phyloP scores from a whole-genome alignment of 257 asterid species.

The Solanum paucissectum region DNA sequence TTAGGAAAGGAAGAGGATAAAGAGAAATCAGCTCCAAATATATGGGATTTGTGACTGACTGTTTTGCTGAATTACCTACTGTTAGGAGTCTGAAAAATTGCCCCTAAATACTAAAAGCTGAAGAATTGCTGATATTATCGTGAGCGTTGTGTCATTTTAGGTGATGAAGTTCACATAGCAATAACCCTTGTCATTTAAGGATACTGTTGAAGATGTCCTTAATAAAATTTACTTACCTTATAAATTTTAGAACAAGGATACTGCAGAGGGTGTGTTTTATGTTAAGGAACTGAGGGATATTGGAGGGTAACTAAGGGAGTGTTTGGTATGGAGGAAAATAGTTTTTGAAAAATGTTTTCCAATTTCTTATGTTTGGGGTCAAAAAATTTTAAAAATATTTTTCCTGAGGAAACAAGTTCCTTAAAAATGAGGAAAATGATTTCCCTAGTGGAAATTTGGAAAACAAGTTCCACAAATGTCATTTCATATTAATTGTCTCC shows the following conservation, averaged over 20 bases:
- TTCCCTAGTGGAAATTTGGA: not conserved
- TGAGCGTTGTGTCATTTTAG: not conserved
- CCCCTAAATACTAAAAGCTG: not conserved
- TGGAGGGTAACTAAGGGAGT: not conserved
- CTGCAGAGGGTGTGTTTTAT: not conserved
- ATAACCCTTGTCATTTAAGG: not conserved
- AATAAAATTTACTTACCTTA: not conserved
- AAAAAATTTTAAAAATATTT: not conserved
- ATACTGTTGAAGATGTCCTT: not conserved
- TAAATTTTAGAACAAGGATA: not conserved
- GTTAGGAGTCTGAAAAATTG: not conserved
- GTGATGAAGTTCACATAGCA: not conserved
- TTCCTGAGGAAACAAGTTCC: not conserved
- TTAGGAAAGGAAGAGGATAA: not conserved
- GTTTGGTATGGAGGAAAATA: not conserved
- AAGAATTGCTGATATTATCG: not conserved
- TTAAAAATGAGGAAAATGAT: not conserved
- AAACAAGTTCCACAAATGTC: not conserved
- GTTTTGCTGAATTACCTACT: not conserved
- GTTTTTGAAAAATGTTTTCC: not conserved
- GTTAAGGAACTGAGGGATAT: not conserved
- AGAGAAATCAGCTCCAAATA: not conserved
- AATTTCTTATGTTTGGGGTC: not conserved
- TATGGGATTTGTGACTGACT: not conserved
- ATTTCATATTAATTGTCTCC: not conserved